Evolutionary conservation across 1,139 yeast genomes (phyloP).

Genomic region (Yamadazyma taylorii): DNA sequence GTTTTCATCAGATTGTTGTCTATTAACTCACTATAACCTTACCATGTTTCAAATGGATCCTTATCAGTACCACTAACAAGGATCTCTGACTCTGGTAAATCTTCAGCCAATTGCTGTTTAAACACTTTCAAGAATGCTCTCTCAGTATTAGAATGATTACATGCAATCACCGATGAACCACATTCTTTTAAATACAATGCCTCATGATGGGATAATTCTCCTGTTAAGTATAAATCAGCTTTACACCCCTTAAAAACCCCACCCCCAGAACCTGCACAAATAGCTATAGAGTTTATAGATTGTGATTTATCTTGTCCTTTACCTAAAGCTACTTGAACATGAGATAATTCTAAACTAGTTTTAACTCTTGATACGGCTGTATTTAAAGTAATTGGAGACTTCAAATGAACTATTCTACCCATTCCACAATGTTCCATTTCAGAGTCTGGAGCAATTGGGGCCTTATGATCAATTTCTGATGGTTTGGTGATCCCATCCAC

Average conservation of each 20-base stretch:
- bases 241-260: slow-evolving; percentile 58
- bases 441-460: slow-evolving; percentile 30
- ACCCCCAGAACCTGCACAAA: slow-evolving; percentile 97
- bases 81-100: slow-evolving; percentile 46
- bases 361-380: slow-evolving; percentile 58
- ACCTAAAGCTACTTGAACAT: slow-evolving; percentile 65
- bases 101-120: slow-evolving; percentile 46
- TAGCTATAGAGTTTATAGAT: slow-evolving; percentile 57
- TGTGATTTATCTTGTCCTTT: slow-evolving; percentile 29
- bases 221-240: slow-evolving; percentile 84
- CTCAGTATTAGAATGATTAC: slow-evolving; percentile 93
- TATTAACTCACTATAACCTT: too few relatives aligned
- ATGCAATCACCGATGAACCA: slow-evolving; percentile 73
- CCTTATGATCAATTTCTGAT: slow-evolving; percentile 21
- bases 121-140: slow-evolving; percentile 69
- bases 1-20: too few relatives aligned
- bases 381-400: slow-evolving; percentile 41
- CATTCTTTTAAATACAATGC: slow-evolving; percentile 66
- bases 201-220: slow-evolving; percentile 94
- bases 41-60: slow-evolving; percentile 55
- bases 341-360: slow-evolving; percentile 45
- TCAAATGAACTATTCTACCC: slow-evolving; percentile 70
- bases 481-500: slow-evolving; percentile 56
- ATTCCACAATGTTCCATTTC: slow-evolving; percentile 54
- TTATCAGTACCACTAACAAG: slow-evolving; percentile 49